Conservation (phyloP, 257 asterid species). For the Paraleonurus japonicus region DNA sequence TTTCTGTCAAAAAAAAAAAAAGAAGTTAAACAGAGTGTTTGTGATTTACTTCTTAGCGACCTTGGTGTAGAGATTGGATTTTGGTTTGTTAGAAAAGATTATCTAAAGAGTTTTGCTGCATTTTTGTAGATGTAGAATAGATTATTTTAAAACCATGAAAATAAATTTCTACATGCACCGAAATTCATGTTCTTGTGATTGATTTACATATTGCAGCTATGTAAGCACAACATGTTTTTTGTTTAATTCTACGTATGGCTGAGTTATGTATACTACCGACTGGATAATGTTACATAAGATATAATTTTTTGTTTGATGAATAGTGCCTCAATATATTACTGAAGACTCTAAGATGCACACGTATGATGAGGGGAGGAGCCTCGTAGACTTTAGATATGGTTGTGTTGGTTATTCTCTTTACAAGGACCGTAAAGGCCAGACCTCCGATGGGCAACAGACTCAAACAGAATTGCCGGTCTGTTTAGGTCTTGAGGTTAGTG, state of each 20-base stretch:
- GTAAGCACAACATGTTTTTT: neutral
- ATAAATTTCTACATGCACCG: neutral
- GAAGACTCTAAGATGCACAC: constrained; percentile 74
- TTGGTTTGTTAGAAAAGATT: neutral
- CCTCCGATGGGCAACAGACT: constrained; percentile 40
- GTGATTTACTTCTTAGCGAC: neutral
- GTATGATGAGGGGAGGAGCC: constrained; percentile 68
- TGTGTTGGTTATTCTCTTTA: constrained; percentile 88
- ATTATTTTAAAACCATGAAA: neutral
- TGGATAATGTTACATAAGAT: neutral
- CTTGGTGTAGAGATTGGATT: neutral
- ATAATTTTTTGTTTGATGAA: constrained; percentile 35
- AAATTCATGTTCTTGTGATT: constrained; percentile 12
- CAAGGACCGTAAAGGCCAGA: constrained; percentile 45
- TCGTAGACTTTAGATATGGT: constrained; percentile 71
- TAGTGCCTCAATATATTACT: constrained; percentile 64
- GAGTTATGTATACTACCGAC: neutral
- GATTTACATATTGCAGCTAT: constrained; percentile 7
- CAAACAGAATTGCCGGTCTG: constrained; percentile 74
- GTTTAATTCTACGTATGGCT: neutral
- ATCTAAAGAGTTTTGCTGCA: neutral
- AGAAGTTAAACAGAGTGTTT: neutral
- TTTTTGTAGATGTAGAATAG: neutral
- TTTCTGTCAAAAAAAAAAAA: too few species aligned
- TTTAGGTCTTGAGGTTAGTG: constrained; percentile 84